These are phyloP conservation scores for Linaria vulgaris DNA, from an alignment of 257 asterid genomes.

Conservation along the genomic window DNA sequence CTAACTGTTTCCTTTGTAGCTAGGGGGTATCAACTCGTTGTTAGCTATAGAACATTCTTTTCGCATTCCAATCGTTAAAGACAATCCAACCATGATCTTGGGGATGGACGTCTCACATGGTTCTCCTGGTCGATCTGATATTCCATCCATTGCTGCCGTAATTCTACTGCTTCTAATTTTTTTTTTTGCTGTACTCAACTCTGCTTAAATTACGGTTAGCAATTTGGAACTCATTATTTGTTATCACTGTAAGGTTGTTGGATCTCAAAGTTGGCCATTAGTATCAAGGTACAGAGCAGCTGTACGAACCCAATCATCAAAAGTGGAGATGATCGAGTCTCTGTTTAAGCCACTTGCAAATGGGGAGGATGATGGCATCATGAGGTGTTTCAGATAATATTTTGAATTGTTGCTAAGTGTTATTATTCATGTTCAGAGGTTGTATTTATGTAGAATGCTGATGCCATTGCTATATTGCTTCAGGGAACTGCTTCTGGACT, in stretches of 20 bases:
- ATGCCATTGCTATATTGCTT: conserved; percentile 25
- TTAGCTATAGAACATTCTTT: conserved; percentile 65
- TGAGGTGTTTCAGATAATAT: conserved; percentile 49
- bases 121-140: conserved; percentile 77
- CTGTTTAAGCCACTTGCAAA: conserved; percentile 76
- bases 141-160: conserved; percentile 96
- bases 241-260: conserved; percentile 64
- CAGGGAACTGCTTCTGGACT: conserved; percentile 91
- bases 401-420: conserved; percentile 14
- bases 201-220: conserved; percentile 22
- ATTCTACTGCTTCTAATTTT: conserved; percentile 30
- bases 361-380: conserved; percentile 89
- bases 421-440: conserved; percentile 8
- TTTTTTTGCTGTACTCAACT: conserved; percentile 10
- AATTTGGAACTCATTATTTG: conserved; percentile 23
- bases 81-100: conserved; percentile 84
- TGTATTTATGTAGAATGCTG: conserved; percentile 21
- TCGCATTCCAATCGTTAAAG: conserved; percentile 53
- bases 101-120: conserved; percentile 98
- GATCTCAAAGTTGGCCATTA: conserved; percentile 89
- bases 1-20: conserved; percentile 40
- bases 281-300: conserved; percentile 91
- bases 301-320: conserved; percentile 81
- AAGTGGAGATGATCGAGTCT: conserved; percentile 81
- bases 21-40: conserved; percentile 90